phyloP scores from a whole-genome alignment of 2,329 filamentous ascomycete genomes.

The Lasiodiplodia citricola region DNA sequence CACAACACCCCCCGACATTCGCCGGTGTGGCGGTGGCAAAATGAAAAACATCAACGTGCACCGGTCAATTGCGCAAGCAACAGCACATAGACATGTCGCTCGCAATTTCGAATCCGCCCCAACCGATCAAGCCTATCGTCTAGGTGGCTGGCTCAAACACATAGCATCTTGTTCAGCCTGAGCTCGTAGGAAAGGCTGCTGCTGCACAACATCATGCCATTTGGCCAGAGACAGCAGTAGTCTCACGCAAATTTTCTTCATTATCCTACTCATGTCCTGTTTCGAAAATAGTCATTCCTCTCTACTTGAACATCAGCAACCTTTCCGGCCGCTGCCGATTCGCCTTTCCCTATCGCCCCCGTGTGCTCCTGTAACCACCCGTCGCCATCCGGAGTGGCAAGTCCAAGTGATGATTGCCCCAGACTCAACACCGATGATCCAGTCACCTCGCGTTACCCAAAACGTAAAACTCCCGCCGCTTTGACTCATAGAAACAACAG shows the following conservation, averaged over 20 bases:
- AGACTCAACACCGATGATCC: background rate
- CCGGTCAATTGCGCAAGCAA: background rate
- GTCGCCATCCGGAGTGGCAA: background rate
- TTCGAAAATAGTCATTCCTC: background rate
- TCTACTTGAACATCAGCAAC: background rate
- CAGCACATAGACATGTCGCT: background rate
- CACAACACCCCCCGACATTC: background rate
- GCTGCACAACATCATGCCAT: slow-evolving; percentile 9
- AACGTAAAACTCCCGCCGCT: background rate
- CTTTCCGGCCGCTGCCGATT: background rate
- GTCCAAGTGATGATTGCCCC: too few species aligned
- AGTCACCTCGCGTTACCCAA: background rate
- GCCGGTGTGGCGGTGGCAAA: slow-evolving; percentile 9
- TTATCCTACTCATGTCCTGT: background rate
- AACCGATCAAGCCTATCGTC: background rate
- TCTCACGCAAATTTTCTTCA: background rate
- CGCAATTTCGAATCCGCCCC: background rate
- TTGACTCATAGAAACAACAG: background rate
- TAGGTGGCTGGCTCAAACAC: background rate
- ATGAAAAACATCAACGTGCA: background rate
- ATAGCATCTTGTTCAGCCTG: background rate
- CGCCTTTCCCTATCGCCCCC: background rate
- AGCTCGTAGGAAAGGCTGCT: background rate
- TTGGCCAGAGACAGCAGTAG: background rate
- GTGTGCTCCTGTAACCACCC: background rate